phyloP scores from a whole-genome alignment of 2,329 filamentous ascomycete species.

The Stemphylium vesicarium region DNA sequence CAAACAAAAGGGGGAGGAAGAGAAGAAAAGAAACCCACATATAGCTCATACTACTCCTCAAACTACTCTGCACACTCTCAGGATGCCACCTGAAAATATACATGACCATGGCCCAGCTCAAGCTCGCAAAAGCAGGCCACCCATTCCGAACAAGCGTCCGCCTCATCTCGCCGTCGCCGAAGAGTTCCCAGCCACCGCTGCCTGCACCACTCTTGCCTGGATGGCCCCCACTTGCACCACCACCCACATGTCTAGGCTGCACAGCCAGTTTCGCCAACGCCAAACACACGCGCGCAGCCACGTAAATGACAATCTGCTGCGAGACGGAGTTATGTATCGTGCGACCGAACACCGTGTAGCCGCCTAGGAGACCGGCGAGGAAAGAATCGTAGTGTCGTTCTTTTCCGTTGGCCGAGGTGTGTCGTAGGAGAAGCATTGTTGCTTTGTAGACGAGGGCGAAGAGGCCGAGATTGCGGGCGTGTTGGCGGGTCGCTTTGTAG shows the following conservation, averaged over 20 bases:
- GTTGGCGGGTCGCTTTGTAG: conserved; percentile 83
- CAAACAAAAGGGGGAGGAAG: neutral
- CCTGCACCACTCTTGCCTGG: conserved; percentile 25
- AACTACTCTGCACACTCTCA: conserved; percentile 85
- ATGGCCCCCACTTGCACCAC: conserved; percentile 29
- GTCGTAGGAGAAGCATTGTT: conserved; percentile 75
- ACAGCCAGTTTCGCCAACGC: conserved; percentile 84
- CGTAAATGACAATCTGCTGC: conserved; percentile 98
- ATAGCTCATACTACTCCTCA: conserved; percentile 96
- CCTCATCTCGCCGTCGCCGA: conserved; percentile 47
- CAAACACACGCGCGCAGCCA: conserved; percentile 89
- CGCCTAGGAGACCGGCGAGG: conserved; percentile 83
- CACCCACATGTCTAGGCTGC: conserved; percentile 59
- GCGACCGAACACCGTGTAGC: conserved; percentile 91
- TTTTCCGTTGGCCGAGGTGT: conserved; percentile 57
- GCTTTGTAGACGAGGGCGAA: conserved; percentile 93
- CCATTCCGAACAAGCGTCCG: conserved; percentile 63
- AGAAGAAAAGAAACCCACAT: conserved; percentile 68
- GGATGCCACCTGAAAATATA: conserved; percentile 92
- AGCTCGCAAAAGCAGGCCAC: conserved; percentile 90
- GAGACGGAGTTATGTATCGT: conserved; percentile 79
- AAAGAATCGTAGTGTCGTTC: conserved; percentile 82
- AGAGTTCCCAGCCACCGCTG: conserved; percentile 48
- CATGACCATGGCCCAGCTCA: conserved; percentile 95
- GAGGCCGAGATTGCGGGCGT: conserved; percentile 88